These are phyloP conservation scores for Saccharum officinarum DNA, from an alignment of 176 grass and related monocot species.

Conservation along the genomic window DNA sequence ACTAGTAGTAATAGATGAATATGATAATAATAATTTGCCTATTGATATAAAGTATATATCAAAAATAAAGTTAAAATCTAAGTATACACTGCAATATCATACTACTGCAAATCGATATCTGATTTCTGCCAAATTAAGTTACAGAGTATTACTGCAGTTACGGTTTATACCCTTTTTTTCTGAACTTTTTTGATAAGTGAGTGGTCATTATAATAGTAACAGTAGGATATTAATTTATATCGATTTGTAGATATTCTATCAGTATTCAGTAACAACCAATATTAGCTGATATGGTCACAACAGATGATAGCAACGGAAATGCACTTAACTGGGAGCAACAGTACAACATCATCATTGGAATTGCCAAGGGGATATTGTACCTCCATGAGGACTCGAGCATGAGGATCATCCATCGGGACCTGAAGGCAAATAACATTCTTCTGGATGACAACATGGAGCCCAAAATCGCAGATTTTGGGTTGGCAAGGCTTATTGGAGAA, in stretches of 20 bases:
- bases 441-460: conserved; percentile 40
- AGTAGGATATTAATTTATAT: background rate
- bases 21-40: background rate
- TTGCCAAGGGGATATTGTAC: conserved; percentile 55
- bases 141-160: background rate
- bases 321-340: conserved; percentile 27
- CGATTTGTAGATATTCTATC: background rate
- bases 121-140: background rate
- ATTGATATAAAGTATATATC: background rate
- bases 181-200: background rate
- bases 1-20: background rate
- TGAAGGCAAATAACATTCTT: conserved; percentile 52
- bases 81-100: background rate
- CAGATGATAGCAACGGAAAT: conserved; percentile 12
- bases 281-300: background rate
- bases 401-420: conserved; percentile 53
- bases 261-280: background rate
- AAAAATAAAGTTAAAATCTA: background rate
- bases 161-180: background rate
- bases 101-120: background rate
- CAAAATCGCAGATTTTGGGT: conserved; percentile 53
- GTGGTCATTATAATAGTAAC: background rate
- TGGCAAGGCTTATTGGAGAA: conserved; percentile 41
- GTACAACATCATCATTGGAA: conserved; percentile 51
- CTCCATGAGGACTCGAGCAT: conserved; percentile 51